Base-by-base conservation (phyloP, 2,329 filamentous ascomycete genomes). In the Colletotrichum sp. region DNA sequence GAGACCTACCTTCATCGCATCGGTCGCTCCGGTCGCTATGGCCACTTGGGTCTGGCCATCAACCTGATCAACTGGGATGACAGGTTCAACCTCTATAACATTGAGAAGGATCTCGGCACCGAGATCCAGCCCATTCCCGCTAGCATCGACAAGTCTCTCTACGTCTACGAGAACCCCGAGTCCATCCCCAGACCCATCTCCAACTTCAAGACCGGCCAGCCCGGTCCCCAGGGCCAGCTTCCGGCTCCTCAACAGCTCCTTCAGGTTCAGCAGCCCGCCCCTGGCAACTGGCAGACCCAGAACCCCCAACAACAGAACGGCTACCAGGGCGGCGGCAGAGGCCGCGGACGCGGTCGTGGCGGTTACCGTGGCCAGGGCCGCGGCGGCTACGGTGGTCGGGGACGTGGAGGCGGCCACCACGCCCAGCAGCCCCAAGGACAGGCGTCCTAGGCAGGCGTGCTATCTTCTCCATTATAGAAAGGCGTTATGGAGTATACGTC, bases 11-110 rank as follows among this genome's bases (percentile, higher is more conserved):
- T 99, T 73, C 97, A 99, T 87, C 95, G 97, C 79, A 99, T 99
- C 83, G 97, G 97, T 89, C 95, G 97, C 83, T 99, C 97, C 67
- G 97, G 97, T 79, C 95, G 97, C 79, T 99, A 98, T 83, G 97
- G 97, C 79, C 97, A 99, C 86, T 90, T 98, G 82, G 97, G 97
- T 90, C 89, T 99, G 79, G 97, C 97, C 78, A 99, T 99, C 83
- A 99, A 99, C 86, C 89, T 99, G 84, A 99, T 99, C 90, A 98
- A 98, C 85, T 99, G 97, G 97, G 97, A 99, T 73, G 97, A 99
- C 84, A 93, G 97, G 32, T 98, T 98, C 90, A 99, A 98, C 85
- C 90, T 99, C 24, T 99, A 99, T 89, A 97, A 97, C 84, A 99
- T 99, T 80, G 97, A 99, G 85, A 94, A 97, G 80, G 97, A 99